Evolutionary conservation across 2,329 filamentous ascomycete genomes (phyloP), one percentile per base, ranked within the genome.

Genomic region (Colletotrichum shisoi): DNA sequence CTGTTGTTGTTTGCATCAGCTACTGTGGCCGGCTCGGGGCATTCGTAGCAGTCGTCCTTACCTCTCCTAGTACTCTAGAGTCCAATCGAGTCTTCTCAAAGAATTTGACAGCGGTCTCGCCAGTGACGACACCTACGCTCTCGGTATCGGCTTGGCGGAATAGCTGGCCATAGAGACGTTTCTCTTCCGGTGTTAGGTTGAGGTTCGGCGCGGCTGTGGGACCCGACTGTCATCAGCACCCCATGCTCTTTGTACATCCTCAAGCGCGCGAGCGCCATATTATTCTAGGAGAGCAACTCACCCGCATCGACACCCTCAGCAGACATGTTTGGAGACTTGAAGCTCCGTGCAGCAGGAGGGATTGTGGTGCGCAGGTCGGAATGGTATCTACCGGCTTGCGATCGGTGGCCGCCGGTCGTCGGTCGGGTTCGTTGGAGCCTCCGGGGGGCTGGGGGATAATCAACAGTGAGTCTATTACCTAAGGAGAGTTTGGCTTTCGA

Each of bases 81-180:
- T 94, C 89, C 56, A 99, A 84, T 72, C 91, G 90, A 52, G 95
- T 98, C 84, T 95, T 95, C 80, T 98, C 94, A 76, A 99, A 99
- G 83, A 99, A 98, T 77, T 93, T 92, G 78, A 99, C 94, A 67
- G 95, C 95, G 69, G 96, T 87, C 79, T 99, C 95, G 79, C 95
- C 95, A 19, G 95, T 97, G 40, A 99, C 92, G 71, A 98, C 93
- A 63, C 94, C 93, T 65, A 97, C 90, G 76, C 88, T 91, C 73
- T 97, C 95, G 67, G 90, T 91, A 79, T 99, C 95, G 71, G 95
- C 95, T 74, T 93, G 90, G 78, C 91, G 89, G 81, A 99, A 97
- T 70, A 99, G 89, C 79, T 95, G 93, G 73, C 91, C 92, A 79
- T 96, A 99, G 67, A 92, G 88, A 78, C 93, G 91, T 82, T 96